A percentile compares a stretch with the other conserved stretches of the same genome.
These are phyloP conservation scores for Lotus japonicus DNA, from an alignment of 306 rosid species.

Conservation along the genomic window DNA sequence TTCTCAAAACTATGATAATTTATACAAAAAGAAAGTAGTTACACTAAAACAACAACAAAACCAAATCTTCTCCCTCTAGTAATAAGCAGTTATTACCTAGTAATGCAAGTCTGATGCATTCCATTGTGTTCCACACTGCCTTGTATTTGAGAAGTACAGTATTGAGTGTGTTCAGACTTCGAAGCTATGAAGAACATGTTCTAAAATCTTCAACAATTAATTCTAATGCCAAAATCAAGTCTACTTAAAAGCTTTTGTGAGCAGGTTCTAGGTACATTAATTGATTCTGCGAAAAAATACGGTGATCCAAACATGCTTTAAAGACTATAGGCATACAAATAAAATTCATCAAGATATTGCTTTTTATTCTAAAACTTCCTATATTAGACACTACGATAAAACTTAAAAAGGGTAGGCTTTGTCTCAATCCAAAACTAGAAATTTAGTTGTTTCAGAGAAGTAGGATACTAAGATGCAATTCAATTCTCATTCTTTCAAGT, in stretches of 20 bases:
- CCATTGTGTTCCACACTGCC: not conserved
- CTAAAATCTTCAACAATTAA: too few relatives aligned
- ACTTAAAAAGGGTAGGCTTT: not conserved
- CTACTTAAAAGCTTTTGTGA: too few relatives aligned
- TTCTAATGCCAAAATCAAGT: too few relatives aligned
- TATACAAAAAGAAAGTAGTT: too few relatives aligned
- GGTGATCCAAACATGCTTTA: too few relatives aligned
- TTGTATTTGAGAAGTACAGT: not conserved
- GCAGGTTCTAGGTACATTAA: too few relatives aligned
- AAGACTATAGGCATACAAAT: not conserved
- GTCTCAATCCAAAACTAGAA: too few relatives aligned
- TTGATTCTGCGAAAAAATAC: too few relatives aligned
- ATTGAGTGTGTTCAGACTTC: not conserved
- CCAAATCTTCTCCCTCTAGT: too few relatives aligned
- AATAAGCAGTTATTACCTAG: not conserved
- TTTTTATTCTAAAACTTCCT: not conserved
- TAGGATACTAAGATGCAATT: not conserved
- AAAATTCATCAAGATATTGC: not conserved
- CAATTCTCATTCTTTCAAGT: not conserved
- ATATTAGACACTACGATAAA: not conserved
- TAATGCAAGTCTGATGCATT: not conserved
- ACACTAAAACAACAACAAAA: too few relatives aligned
- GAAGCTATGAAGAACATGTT: not conserved
- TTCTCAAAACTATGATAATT: too few relatives aligned
- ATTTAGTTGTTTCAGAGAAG: not conserved